Conservation (phyloP, 2,329 filamentous ascomycete species). For the Calonectria pteridis region DNA sequence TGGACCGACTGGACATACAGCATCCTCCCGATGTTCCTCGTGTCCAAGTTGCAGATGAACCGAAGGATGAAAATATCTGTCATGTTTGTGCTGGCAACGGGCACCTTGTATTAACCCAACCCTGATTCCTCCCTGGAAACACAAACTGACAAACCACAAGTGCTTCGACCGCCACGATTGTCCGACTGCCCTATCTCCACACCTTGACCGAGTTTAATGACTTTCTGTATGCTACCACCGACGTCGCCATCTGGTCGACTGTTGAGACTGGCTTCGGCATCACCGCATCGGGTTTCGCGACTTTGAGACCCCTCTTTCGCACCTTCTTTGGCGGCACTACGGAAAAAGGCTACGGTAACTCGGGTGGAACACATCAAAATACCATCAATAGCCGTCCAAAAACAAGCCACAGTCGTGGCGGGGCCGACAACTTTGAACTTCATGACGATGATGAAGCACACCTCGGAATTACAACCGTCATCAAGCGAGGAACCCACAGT, state of each 20-base stretch:
- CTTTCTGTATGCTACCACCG: background rate
- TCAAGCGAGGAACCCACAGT: background rate
- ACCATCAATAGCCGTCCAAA: background rate
- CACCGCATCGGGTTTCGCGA: background rate
- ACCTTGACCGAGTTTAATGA: background rate
- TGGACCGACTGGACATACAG: constrained; percentile 1
- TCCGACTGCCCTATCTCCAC: background rate
- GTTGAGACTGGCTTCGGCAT: background rate
- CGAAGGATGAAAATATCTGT: background rate
- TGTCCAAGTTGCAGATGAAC: background rate
- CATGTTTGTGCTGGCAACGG: background rate
- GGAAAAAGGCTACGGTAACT: background rate
- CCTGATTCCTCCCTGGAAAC: background rate
- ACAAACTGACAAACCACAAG: background rate
- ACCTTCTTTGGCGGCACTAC: background rate
- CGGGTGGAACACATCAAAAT: no score
- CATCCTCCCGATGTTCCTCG: background rate
- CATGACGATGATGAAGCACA: background rate
- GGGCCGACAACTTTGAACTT: background rate
- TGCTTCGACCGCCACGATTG: background rate
- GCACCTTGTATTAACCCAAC: background rate
- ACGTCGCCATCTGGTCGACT: constrained; percentile 3
- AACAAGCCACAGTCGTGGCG: background rate
- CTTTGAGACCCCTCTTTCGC: background rate
- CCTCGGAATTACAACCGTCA: background rate